A percentile compares a stretch with the other conserved stretches of the same genome.
Evolutionary conservation across 495 filamentous ascomycete genomes (phyloP).

Genomic region (Aspergillus carlsbadensis): DNA sequence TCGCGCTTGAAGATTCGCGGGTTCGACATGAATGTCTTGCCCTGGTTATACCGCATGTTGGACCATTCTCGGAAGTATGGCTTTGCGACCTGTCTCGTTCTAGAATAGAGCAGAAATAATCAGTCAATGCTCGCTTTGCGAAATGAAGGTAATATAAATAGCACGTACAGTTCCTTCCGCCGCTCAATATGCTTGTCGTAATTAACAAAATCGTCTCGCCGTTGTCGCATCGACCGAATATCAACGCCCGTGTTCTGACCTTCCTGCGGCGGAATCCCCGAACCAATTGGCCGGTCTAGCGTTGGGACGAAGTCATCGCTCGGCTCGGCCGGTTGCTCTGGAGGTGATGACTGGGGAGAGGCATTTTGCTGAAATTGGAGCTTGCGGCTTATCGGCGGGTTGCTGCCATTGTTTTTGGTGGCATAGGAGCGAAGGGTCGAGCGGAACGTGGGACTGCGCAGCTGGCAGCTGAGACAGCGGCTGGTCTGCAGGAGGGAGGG

Average conservation of each 20-base stretch:
- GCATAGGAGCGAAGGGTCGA: conserved; percentile 35
- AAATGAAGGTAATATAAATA: neutral
- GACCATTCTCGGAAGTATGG: conserved; percentile 94
- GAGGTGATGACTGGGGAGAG: conserved; percentile 16
- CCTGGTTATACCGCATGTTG: conserved; percentile 75
- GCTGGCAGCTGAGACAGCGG: conserved; percentile 43
- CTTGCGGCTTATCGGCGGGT: conserved; percentile 8
- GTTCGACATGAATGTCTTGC: conserved; percentile 85
- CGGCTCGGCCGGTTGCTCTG: conserved; percentile 27
- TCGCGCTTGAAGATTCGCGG: conserved; percentile 71
- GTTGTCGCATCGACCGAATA: conserved; percentile 60
- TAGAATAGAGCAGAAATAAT: conserved; percentile 19
- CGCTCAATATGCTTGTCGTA: conserved; percentile 77
- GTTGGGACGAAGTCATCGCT: conserved; percentile 63
- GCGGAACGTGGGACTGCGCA: conserved; percentile 31
- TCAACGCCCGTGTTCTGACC: conserved; percentile 84
- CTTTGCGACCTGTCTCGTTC: conserved; percentile 59
- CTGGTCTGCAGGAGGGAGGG: conserved; percentile 26
- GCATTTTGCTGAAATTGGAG: conserved; percentile 37
- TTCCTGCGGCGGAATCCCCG: conserved; percentile 63
- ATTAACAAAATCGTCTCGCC: conserved; percentile 77
- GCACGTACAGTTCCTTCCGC: conserved; percentile 66
- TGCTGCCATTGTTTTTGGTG: conserved; percentile 24
- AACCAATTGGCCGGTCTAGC: conserved; percentile 78
- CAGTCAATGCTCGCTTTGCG: neutral